Base-by-base conservation (phyloP, 2,329 filamentous ascomycete genomes). In the Penicillium sp. region DNA sequence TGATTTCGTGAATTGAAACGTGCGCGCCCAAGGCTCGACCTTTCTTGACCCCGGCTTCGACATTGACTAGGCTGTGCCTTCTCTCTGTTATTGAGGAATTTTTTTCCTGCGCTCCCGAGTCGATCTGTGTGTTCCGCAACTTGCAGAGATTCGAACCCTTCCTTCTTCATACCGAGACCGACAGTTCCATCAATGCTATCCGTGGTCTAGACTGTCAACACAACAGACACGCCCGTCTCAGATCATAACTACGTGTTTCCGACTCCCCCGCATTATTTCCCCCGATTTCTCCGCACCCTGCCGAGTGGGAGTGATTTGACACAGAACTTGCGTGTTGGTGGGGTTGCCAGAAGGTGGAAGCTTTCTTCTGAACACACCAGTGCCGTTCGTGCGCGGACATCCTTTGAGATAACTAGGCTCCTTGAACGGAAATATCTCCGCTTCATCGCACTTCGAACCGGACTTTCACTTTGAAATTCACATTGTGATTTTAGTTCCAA, bases 331-430 rank as follows among this genome's bases (percentile, higher is more conserved):
- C 59, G 63, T 56, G 55, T 62, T 59, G 60, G 65, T 62, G 64
- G 65, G 61, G 60, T 69, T 60, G 53, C 60, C 62, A 64, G 57
- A 63, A 58, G 61, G 61, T 57, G 54, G 58, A 64, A 63, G 56
- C 47, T 56, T 60, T 58, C 51, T 56, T 60, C 54, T 63, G 51
- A 59, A 59, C 64, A 53, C 51, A 63, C 59, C 54, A 42, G 59
- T 61, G 54, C 62, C 58, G 62, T 47, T 65, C 57, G 59, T 59
- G 57, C 56, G 53, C 57, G 54, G 51, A 58, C 55, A 53, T 57
- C 53, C 54, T 49, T 53, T 48, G 51, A 59, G 29, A 52, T 59
- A 57, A 59, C 51, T 57, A 63, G 58, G 57, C 49, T 59, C 60
- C 52, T 53, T 52, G 58, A 59, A 53, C 46, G 58, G 62, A 53